Conservation (phyloP, 768 basidiomycete genomes). For the Hortiboletus flavorubellus region DNA sequence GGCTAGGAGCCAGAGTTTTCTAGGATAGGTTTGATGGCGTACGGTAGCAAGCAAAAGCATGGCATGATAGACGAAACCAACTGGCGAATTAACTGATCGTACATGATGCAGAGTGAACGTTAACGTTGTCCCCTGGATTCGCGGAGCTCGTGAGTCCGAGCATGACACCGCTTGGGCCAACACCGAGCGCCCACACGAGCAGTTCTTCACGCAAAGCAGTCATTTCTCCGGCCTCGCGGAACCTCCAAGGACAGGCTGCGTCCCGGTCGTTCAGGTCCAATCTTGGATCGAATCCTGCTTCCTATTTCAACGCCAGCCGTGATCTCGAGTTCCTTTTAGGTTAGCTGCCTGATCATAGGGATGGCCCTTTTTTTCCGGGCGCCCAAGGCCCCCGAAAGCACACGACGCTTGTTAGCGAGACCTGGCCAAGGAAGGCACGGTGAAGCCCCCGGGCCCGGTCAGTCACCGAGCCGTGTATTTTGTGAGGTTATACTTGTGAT, state of each 20-base stretch:
- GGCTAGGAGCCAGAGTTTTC: slow-evolving; percentile 23
- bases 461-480: slow-evolving; percentile 16
- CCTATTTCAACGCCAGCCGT: slow-evolving; percentile 38
- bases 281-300: slow-evolving; percentile 34
- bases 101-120: slow-evolving; percentile 25
- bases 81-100: slow-evolving; percentile 33
- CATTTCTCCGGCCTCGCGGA: slow-evolving; percentile 44
- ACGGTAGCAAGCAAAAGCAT: slow-evolving; percentile 32
- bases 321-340: slow-evolving; percentile 50
- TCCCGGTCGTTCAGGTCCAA: slow-evolving; percentile 28
- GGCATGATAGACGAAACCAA: slow-evolving; percentile 28
- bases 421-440: slow-evolving; percentile 30
- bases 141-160: slow-evolving; percentile 32
- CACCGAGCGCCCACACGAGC: slow-evolving; percentile 32
- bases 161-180: slow-evolving; percentile 30
- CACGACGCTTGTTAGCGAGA: slow-evolving; percentile 27
- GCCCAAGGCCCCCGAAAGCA: slow-evolving; percentile 28
- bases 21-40: slow-evolving; percentile 26
- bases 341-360: slow-evolving; percentile 31
- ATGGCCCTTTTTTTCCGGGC: slow-evolving; percentile 24
- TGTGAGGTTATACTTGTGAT: slow-evolving; percentile 18
- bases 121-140: slow-evolving; percentile 28
- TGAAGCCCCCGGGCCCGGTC: slow-evolving; percentile 5
- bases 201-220: slow-evolving; percentile 23
- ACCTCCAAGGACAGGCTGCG: slow-evolving; percentile 39